phyloP scores from a whole-genome alignment of 768 basidiomycete species.

The Xerocomus spinulosus region DNA sequence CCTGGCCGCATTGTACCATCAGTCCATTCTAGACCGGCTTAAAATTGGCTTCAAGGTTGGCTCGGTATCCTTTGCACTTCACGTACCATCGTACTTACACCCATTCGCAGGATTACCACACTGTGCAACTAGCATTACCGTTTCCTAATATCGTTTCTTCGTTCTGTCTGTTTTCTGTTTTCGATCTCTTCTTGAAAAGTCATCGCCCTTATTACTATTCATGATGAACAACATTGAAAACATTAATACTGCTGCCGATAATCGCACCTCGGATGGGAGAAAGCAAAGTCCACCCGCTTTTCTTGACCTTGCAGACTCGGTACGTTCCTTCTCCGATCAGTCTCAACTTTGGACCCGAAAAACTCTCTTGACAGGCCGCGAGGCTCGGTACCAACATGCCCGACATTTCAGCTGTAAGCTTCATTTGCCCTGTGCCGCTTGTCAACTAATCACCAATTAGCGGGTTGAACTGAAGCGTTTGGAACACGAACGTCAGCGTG shows the following conservation, averaged over 20 bases:
- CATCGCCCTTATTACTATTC: conserved; percentile 40
- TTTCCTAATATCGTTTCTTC: conserved; percentile 49
- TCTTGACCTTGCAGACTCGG: conserved; percentile 90
- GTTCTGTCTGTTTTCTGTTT: conserved; percentile 51
- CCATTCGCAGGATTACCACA: conserved; percentile 47
- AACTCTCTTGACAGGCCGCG: conserved; percentile 52
- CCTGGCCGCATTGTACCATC: conserved; percentile 74
- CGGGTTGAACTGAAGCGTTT: conserved; percentile 88
- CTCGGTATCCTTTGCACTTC: conserved; percentile 12
- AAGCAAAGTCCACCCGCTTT: conserved; percentile 90
- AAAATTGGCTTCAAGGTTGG: conserved; percentile 69
- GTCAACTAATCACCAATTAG: conserved; percentile 34
- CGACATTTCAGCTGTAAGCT: conserved; percentile 79
- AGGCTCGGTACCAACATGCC: conserved; percentile 81
- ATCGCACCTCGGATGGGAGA: conserved; percentile 62
- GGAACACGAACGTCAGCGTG: conserved; percentile 82
- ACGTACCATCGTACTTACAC: conserved; percentile 22
- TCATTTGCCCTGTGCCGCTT: not conserved
- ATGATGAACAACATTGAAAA: conserved; percentile 73
- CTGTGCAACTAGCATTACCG: conserved; percentile 63
- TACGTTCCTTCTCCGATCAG: conserved; percentile 41
- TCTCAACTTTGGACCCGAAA: conserved; percentile 4
- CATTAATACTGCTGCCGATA: conserved; percentile 69
- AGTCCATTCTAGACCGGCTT: conserved; percentile 72
- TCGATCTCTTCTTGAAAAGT: conserved; percentile 48